phyloP scores from a whole-genome alignment of 176 grass and related monocot species.

The Bonia amplexicaulis region DNA sequence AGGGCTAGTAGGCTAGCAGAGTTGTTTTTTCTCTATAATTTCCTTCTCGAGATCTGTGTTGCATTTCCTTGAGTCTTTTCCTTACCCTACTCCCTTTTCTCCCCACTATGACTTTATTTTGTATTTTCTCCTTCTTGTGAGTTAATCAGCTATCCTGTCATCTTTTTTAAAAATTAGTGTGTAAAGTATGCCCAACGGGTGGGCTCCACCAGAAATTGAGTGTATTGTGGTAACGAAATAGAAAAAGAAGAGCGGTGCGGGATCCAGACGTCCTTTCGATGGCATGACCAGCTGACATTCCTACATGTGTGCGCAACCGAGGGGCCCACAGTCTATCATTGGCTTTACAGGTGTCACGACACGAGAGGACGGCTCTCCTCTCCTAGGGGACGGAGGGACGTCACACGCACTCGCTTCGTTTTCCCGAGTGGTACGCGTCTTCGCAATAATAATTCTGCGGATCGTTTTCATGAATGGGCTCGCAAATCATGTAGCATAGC shows the following conservation, averaged over 20 bases:
- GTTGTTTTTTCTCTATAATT: no score
- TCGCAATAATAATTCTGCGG: not conserved
- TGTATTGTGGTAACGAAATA: no score
- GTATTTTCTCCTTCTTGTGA: no score
- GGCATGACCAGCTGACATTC: slow-evolving; percentile 26
- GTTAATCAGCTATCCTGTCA: no score
- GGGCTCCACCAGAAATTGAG: no score
- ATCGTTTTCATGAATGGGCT: not conserved
- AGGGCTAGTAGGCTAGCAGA: no score
- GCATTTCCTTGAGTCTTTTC: no score
- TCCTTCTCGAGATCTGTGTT: no score
- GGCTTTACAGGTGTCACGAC: slow-evolving; percentile 5
- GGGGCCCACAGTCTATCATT: not conserved
- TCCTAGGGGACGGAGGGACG: not conserved
- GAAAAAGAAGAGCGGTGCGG: not conserved
- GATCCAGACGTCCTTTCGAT: not conserved
- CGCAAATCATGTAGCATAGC: not conserved
- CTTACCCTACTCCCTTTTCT: no score
- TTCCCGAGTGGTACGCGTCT: not conserved
- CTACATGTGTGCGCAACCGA: slow-evolving; percentile 11
- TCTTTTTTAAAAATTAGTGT: no score
- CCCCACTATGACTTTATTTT: no score
- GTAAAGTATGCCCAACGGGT: no score
- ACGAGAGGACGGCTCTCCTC: not conserved
- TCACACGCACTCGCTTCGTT: not conserved